Base-by-base conservation (phyloP, 2,329 filamentous ascomycete genomes). In the Purpureocillium takamizusanense region DNA sequence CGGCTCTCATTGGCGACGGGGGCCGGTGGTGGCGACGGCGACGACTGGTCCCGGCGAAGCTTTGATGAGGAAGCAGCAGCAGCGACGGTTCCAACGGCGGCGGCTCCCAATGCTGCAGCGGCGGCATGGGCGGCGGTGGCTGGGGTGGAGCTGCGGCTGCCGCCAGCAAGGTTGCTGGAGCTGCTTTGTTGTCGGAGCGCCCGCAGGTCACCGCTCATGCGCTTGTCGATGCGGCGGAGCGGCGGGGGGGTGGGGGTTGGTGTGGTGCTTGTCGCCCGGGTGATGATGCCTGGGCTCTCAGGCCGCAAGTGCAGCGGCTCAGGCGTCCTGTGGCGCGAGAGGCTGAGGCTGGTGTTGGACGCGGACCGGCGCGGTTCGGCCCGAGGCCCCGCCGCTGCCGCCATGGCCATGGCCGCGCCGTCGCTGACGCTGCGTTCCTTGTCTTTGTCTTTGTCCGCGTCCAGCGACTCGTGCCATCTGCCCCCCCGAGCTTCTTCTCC, bases 1-100 rank as follows among this genome's bases (percentile, higher is more conserved):
- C 87, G 88, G 69, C 86, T 84, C 74, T 88, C 86, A 68, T 90
- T 88, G 63, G 82, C 84, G 64, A 87, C 74, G 53, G 86, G 85
- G 58, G 82, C 83, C 49, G 56, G 44, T 37, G 30, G n/a, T 13
- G 34, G 9, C 28, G 35, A 30, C 10, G 17, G 10, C 28, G 28
- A 30, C 28, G 28, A 12, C 21, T 25, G 5, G 21, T 25, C 21
- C 6, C 21, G 21, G 21, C 21, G 21, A 25, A 10, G 21, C 10
- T 25, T 5, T 10, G 10, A 10, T 10, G 21, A 5, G 5, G 21
- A 25, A 25, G 21, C 21, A 10, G 21, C 21, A 10, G 10, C 21
- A 10, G 21, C 21, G 21, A 10, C 21, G 21, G 21, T 25, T 25
- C 21, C 21, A 25, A 25, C 6, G 5, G 21, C 21, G 21, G 21